Percentiles rank a stretch among this genome's conserved stretches.
phyloP scores from a whole-genome alignment of 2,329 filamentous ascomycete species.

The Colletotrichum lupini region DNA sequence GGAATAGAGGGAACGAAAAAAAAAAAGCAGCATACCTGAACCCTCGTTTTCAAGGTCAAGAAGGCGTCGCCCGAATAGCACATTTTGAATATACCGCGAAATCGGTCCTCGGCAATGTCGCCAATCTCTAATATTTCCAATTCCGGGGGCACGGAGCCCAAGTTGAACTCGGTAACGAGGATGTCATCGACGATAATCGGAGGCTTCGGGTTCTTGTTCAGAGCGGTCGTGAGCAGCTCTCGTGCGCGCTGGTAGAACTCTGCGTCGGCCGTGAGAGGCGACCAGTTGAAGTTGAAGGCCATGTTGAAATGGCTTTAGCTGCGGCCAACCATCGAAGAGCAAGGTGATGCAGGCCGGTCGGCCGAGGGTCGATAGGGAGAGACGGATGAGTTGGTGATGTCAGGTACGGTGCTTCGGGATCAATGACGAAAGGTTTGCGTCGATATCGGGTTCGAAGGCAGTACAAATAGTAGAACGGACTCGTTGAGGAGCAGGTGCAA shows the following conservation, averaged over 20 bases:
- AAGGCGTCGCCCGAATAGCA: conserved; percentile 96
- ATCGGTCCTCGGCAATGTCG: conserved; percentile 95
- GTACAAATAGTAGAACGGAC: conserved; percentile 1
- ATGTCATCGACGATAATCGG: conserved; percentile 99
- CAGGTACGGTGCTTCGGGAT: not conserved
- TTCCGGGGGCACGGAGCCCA: conserved; percentile 93
- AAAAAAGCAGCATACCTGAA: conserved; percentile 71
- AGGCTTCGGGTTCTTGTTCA: conserved; percentile 98
- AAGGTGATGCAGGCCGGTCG: conserved; percentile 27
- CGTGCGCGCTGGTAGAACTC: conserved; percentile 89
- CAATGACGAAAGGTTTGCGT: conserved; percentile 3
- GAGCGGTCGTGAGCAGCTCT: conserved; percentile 91
- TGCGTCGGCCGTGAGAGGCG: conserved; percentile 95
- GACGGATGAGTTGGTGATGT: conserved; percentile 4
- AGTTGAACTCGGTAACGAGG: conserved; percentile 95
- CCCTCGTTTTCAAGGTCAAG: conserved; percentile 92
- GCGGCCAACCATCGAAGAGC: conserved; percentile 37
- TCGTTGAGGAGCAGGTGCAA: conserved; percentile 27
- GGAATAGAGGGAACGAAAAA: conserved; percentile 27
- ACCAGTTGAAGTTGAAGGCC: conserved; percentile 99
- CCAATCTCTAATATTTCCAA: conserved; percentile 98
- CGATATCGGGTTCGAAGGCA: not conserved
- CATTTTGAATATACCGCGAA: conserved; percentile 99
- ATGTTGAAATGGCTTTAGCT: conserved; percentile 70
- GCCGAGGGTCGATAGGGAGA: conserved; percentile 6